Conservation (phyloP, 306 rosid species). For the Cicer yamashitae region DNA sequence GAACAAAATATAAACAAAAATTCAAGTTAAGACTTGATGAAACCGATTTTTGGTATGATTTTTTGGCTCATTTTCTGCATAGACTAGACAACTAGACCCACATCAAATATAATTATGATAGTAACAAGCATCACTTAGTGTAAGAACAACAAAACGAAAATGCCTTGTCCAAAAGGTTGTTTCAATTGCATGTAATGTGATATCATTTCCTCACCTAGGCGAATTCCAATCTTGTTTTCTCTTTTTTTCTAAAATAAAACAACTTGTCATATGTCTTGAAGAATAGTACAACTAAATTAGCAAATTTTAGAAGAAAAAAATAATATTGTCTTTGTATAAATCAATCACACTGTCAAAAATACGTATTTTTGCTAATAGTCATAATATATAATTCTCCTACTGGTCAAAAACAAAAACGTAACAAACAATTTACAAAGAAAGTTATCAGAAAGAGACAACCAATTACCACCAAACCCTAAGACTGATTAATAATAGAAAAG, state of each 20-base stretch:
- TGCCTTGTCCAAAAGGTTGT: too few species aligned
- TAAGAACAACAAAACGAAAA: slow-evolving; percentile 17
- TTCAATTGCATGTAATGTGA: too few species aligned
- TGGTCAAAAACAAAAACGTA: slow-evolving; percentile 49
- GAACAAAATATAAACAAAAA: too few species aligned
- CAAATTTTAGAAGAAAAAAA: too few species aligned
- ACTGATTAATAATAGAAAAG: neutral
- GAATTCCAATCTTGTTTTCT: neutral
- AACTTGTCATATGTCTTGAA: neutral
- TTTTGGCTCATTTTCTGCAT: too few species aligned
- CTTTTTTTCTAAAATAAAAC: neutral
- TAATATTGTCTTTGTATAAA: too few species aligned
- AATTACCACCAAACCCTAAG: neutral
- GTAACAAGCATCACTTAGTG: neutral
- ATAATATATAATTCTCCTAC: slow-evolving; percentile 10
- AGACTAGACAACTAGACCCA: neutral
- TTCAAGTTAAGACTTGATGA: too few species aligned
- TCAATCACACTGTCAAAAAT: too few species aligned
- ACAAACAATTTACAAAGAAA: slow-evolving; percentile 50
- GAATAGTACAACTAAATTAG: neutral
- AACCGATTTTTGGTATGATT: too few species aligned
- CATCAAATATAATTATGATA: neutral
- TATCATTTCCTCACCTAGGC: too few species aligned
- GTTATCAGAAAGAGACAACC: slow-evolving; percentile 38
- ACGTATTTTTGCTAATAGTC: neutral